Conservation (phyloP, 306 rosid species). For the Canavalia ensiformis region DNA sequence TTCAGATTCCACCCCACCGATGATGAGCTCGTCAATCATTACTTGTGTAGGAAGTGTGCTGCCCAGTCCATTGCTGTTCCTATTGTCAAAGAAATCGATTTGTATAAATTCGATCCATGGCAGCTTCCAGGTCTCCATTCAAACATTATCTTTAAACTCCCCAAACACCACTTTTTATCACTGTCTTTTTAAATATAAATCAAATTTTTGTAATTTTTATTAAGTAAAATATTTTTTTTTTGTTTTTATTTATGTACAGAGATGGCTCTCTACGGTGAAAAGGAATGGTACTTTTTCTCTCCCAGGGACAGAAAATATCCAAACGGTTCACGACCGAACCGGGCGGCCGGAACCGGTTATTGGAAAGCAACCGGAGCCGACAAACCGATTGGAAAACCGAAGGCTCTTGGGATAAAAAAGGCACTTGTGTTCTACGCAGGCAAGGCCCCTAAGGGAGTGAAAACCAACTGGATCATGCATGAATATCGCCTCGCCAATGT, state of each 20-base stretch:
- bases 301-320: slow-evolving; percentile 94
- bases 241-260: slow-evolving; percentile 47
- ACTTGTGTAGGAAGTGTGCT: slow-evolving; percentile 81
- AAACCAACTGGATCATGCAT: slow-evolving; percentile 99
- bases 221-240: background rate
- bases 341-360: slow-evolving; percentile 88
- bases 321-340: slow-evolving; percentile 97
- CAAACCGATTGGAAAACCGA: slow-evolving; percentile 90
- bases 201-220: background rate
- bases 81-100: slow-evolving; percentile 85
- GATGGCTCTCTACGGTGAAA: slow-evolving; percentile 84
- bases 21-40: slow-evolving; percentile 84
- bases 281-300: slow-evolving; percentile 98
- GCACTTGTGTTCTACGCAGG: slow-evolving; percentile 95
- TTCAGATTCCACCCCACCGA: slow-evolving; percentile 98
- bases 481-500: slow-evolving; percentile 97
- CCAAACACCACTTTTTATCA: too few relatives aligned
- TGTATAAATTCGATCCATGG: slow-evolving; percentile 95
- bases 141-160: too few relatives aligned
- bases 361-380: slow-evolving; percentile 99
- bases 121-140: slow-evolving; percentile 73
- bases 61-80: slow-evolving; percentile 71
- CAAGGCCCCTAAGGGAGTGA: slow-evolving; percentile 85
- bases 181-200: too few relatives aligned
- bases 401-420: slow-evolving; percentile 84